Evolutionary conservation across 1,284 basidiomycete genomes (phyloP).

Genomic region (Ustilago shanxiensis): DNA sequence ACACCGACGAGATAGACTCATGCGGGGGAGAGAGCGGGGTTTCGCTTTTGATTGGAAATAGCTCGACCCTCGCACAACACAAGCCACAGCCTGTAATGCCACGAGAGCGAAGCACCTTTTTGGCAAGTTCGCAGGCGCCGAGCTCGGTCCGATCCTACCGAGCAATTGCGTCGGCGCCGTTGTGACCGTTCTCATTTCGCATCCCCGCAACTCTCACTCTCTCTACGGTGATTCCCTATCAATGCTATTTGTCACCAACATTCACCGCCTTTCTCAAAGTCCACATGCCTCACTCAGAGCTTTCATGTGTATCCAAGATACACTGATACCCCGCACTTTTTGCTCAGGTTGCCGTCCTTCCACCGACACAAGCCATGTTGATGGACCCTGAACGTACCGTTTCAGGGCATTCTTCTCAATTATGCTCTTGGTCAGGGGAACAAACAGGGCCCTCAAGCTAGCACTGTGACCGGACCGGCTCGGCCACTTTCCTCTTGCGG

Average conservation of each 20-base stretch:
- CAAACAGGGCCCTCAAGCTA: not conserved
- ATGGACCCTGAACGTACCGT: not conserved
- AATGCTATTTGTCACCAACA: not conserved
- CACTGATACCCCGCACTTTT: slow-evolving; percentile 18
- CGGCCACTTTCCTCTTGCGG: not conserved
- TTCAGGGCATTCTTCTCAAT: too few species aligned
- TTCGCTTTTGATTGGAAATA: slow-evolving; percentile 34
- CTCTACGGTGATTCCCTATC: too few species aligned
- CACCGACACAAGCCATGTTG: slow-evolving; percentile 9
- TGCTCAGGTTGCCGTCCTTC: slow-evolving; percentile 23
- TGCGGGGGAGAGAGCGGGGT: slow-evolving; percentile 8
- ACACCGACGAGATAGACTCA: not conserved
- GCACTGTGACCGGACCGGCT: slow-evolving; percentile 3
- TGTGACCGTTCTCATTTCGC: slow-evolving; percentile 1
- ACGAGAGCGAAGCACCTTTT: slow-evolving; percentile 8
- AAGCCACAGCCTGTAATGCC: not conserved
- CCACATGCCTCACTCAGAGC: not conserved
- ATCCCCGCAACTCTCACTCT: not conserved
- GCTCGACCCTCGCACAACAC: slow-evolving; percentile 2
- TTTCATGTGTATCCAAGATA: not conserved
- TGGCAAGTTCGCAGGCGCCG: not conserved
- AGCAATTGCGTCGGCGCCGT: slow-evolving; percentile 20
- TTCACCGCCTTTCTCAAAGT: not conserved
- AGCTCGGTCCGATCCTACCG: slow-evolving; percentile 32
- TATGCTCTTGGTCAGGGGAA: not conserved